Evolutionary conservation across 2,329 filamentous ascomycete species (phyloP).

Genomic region (Fusarium sp.): DNA sequence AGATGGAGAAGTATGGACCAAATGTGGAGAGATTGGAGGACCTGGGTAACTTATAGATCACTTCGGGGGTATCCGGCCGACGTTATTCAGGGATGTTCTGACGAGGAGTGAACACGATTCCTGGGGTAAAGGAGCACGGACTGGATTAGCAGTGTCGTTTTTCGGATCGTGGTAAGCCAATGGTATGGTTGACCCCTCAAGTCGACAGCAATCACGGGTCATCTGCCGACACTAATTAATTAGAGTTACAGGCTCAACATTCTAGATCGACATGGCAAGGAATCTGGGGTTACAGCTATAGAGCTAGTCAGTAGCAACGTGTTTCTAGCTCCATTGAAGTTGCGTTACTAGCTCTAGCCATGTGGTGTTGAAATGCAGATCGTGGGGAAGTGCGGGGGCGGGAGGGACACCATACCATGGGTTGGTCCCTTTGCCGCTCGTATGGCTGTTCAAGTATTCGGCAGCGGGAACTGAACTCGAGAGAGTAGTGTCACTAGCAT

Average conservation of each 20-base stretch:
- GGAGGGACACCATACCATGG: not conserved
- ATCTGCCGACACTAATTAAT: not conserved
- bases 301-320: not conserved
- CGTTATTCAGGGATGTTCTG: accelerated
- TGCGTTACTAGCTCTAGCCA: not conserved
- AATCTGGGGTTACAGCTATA: not conserved
- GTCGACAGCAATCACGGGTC: too few species aligned
- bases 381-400: not conserved
- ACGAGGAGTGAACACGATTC: accelerated
- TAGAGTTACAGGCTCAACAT: not conserved
- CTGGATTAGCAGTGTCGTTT: too few species aligned
- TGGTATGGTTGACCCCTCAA: not conserved
- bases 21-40: not conserved
- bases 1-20: too few species aligned
- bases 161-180: accelerated
- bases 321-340: accelerated
- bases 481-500: accelerated
- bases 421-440: not conserved
- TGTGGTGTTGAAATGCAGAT: not conserved
- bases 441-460: not conserved
- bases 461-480: not conserved
- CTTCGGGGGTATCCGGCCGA: not conserved
- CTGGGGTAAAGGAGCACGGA: not conserved
- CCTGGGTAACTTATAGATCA: not conserved
- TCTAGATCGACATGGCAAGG: too few species aligned